phyloP scores from a whole-genome alignment of 768 basidiomycete species.

The Tylopilus subfusipes region DNA sequence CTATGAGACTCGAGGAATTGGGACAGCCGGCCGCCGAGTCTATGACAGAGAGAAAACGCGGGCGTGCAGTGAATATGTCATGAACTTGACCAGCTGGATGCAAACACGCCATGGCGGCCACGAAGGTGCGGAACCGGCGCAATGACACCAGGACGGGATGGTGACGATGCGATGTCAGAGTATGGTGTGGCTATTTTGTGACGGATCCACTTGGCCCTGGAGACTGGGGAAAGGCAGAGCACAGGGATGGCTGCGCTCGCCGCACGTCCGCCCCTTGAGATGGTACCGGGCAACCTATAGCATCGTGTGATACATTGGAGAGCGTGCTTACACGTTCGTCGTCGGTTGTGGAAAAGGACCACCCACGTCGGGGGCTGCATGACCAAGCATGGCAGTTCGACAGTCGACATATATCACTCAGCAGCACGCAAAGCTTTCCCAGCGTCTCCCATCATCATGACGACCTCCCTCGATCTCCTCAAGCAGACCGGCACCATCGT shows the following conservation, averaged over 20 bases:
- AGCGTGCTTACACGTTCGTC: constrained; percentile 2
- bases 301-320: too few relatives aligned
- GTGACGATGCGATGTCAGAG: too few relatives aligned
- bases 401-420: constrained; percentile 16
- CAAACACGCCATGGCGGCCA: neutral
- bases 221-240: neutral
- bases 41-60: too few relatives aligned
- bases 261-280: constrained; percentile 15
- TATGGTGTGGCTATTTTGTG: too few relatives aligned
- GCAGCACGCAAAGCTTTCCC: neutral
- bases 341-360: constrained; percentile 17
- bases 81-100: too few relatives aligned
- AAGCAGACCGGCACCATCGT: constrained; percentile 94
- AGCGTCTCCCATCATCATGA: constrained; percentile 49
- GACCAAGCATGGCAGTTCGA: constrained; percentile 22
- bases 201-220: too few relatives aligned
- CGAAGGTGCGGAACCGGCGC: neutral
- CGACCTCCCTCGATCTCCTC: constrained; percentile 77
- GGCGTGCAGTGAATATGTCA: too few relatives aligned
- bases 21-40: too few relatives aligned
- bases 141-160: neutral
- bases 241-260: neutral
- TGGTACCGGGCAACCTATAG: too few relatives aligned
- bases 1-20: too few relatives aligned
- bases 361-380: neutral